phyloP scores from a whole-genome alignment of 2,329 filamentous ascomycete genomes.

The Aureobasidium lini region DNA sequence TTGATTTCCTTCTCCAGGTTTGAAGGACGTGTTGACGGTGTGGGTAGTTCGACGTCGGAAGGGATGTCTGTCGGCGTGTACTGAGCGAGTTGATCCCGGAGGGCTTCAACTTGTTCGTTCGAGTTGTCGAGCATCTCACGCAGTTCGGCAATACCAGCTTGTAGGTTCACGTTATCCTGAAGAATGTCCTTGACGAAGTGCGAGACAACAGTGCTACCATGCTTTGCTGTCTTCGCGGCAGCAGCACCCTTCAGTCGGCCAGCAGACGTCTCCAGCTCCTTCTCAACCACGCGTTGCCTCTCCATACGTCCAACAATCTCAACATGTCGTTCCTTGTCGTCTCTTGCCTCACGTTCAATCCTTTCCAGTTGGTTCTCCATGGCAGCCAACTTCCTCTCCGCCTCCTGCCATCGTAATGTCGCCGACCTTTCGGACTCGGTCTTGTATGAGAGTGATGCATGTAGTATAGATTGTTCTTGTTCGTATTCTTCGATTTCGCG shows the following conservation, averaged over 20 bases:
- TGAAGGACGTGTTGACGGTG: conserved; percentile 29
- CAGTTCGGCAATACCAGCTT: conserved; percentile 84
- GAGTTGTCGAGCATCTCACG: conserved; percentile 84
- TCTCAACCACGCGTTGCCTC: conserved; percentile 71
- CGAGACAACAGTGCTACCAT: conserved; percentile 67
- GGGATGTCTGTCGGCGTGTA: conserved; percentile 59
- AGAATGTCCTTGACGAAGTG: conserved; percentile 94
- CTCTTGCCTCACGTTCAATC: conserved; percentile 74
- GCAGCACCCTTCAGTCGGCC: conserved; percentile 75
- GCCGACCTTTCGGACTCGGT: conserved; percentile 72
- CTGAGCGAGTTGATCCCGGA: conserved; percentile 72
- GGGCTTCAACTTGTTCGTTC: conserved; percentile 83
- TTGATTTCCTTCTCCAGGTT: conserved; percentile 61
- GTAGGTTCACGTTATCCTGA: conserved; percentile 89
- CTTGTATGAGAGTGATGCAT: conserved; percentile 58
- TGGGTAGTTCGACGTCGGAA: conserved; percentile 20
- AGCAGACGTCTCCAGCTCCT: conserved; percentile 71
- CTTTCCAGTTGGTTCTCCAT: conserved; percentile 82
- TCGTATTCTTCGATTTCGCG: conserved; percentile 72
- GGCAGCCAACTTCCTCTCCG: conserved; percentile 68
- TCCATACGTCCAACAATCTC: conserved; percentile 81
- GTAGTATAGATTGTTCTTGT: conserved; percentile 67
- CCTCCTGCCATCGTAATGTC: conserved; percentile 74
- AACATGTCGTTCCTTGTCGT: conserved; percentile 73
- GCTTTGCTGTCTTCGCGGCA: conserved; percentile 57